Conservation (phyloP, 805 yeast species). For the Yamadazyma nakazawae region DNA sequence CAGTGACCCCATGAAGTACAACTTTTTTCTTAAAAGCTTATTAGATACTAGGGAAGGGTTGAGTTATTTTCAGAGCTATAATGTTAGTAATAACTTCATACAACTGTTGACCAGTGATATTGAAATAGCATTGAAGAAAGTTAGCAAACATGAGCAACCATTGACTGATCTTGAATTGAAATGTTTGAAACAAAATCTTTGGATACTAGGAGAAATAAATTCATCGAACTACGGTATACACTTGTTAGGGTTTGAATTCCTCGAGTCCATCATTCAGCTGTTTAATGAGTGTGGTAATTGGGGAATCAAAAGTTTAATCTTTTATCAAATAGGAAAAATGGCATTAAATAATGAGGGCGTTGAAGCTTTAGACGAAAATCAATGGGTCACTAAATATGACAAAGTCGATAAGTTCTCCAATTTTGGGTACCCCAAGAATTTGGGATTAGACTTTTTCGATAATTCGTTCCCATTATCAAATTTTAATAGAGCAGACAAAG, state of each 20-base stretch:
- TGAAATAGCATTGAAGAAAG: neutral
- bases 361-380: conserved; percentile 77
- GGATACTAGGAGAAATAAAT: conserved; percentile 87
- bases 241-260: conserved; percentile 27
- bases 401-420: conserved; percentile 16
- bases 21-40: conserved; percentile 66
- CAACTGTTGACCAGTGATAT: conserved; percentile 8
- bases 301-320: conserved; percentile 73
- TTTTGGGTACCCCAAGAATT: conserved; percentile 20
- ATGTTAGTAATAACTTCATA: conserved; percentile 7
- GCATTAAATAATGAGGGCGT: conserved; percentile 73
- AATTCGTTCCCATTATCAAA: neutral
- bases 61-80: conserved; percentile 38
- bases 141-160: neutral
- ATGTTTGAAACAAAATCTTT: conserved; percentile 66
- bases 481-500: neutral
- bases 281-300: conserved; percentile 38
- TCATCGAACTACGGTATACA: conserved; percentile 67
- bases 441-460: conserved; percentile 11
- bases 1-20: conserved; percentile 2
- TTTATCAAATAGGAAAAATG: conserved; percentile 71
- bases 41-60: conserved; percentile 82
- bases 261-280: conserved; percentile 38
- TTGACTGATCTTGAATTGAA: conserved; percentile 5
- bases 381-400: conserved; percentile 50